These are phyloP conservation scores for Penicillium sp. DNA, from an alignment of 2,329 filamentous ascomycete species.

Conservation along the genomic window DNA sequence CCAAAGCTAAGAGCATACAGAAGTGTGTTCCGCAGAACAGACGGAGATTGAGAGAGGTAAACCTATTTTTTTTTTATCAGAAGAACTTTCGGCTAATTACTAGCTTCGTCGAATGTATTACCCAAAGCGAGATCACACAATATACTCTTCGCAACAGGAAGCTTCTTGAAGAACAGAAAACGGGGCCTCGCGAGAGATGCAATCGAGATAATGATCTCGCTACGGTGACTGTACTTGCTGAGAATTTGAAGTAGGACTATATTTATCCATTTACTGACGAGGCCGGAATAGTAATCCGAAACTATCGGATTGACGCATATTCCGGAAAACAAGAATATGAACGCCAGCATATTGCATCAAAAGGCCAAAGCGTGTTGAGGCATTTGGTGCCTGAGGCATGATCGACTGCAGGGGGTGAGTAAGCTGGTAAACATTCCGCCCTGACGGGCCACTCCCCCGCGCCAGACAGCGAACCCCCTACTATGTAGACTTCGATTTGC, in stretches of 20 bases:
- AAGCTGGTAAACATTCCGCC: background rate
- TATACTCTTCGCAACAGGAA: constrained; percentile 3
- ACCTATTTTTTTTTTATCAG: constrained; percentile 1
- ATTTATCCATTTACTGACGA: constrained; percentile 7
- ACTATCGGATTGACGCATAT: background rate
- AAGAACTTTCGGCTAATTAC: constrained; percentile 10
- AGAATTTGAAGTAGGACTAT: constrained; percentile 8
- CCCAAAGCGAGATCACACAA: constrained; percentile 9
- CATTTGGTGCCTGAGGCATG: background rate
- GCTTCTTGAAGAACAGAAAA: constrained; percentile 1
- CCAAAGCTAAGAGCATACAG: no score
- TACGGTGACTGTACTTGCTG: constrained; percentile 9
- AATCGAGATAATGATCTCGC: constrained; percentile 10
- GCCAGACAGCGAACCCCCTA: background rate
- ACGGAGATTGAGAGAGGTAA: constrained; percentile 5
- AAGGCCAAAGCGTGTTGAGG: constrained; percentile 18
- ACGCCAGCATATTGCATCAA: background rate
- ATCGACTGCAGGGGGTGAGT: background rate
- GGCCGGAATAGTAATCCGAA: background rate
- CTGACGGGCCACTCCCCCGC: background rate
- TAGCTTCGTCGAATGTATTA: constrained; percentile 4
- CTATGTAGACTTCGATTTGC: background rate
- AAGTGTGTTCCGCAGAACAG: background rate
- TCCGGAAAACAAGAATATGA: no score
- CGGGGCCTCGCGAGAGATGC: constrained; percentile 4